Percentiles rank a stretch among this genome's conserved stretches.
Evolutionary conservation across 148 eudicot genomes (phyloP).

Genomic region (Rhododendron mucronatum): DNA sequence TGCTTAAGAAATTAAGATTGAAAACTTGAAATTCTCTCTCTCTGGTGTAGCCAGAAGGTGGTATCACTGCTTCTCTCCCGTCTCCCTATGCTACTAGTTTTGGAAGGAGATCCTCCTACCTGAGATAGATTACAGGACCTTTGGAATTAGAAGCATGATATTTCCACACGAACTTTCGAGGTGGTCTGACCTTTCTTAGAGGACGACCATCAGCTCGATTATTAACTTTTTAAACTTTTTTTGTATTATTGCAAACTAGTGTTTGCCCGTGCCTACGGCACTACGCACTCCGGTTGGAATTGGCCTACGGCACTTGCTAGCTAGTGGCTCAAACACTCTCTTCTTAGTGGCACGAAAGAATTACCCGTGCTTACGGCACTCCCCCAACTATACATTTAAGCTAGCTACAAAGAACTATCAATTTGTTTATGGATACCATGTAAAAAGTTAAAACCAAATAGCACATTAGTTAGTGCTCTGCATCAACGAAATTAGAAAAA

Average conservation of each 20-base stretch:
- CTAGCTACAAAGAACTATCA: no score
- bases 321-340: no score
- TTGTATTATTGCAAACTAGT: background rate
- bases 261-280: no score
- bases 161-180: background rate
- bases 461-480: no score
- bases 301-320: no score
- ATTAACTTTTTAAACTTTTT: background rate
- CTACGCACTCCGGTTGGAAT: no score
- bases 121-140: background rate
- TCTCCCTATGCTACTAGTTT: background rate
- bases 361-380: no score
- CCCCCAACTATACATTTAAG: no score
- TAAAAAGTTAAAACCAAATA: no score
- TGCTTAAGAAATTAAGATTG: background rate
- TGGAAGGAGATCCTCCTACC: background rate
- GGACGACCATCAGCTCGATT: background rate
- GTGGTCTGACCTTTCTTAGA: background rate
- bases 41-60: background rate
- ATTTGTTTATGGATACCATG: no score
- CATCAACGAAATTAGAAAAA: no score
- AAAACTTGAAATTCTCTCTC: background rate
- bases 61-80: background rate
- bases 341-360: no score
- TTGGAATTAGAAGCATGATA: background rate